These are phyloP conservation scores for Dichotomocladium elegans DNA, from an alignment of 371 early-diverging fungal genomes.

Conservation along the genomic window DNA sequence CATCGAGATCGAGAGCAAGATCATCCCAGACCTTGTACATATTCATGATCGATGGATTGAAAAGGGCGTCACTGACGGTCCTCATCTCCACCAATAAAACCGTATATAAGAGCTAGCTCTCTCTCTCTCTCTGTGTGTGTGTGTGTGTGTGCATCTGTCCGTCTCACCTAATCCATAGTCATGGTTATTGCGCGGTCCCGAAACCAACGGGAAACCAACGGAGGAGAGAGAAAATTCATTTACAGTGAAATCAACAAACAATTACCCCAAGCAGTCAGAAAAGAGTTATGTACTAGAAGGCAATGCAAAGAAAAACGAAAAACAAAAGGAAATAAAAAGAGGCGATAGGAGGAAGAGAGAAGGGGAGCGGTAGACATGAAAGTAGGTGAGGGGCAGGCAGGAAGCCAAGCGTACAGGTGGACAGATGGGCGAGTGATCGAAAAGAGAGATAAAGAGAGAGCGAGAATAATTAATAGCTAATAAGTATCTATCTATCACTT, in stretches of 20 bases:
- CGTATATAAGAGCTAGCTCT: neutral
- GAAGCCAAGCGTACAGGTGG: neutral
- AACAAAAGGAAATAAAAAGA: neutral
- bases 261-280: neutral
- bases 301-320: neutral
- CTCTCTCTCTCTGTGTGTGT: no score
- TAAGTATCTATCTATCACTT: slow-evolving; percentile 1
- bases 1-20: slow-evolving; percentile 83
- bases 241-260: neutral
- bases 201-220: neutral
- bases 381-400: neutral
- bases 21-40: slow-evolving; percentile 74
- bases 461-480: neutral
- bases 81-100: neutral
- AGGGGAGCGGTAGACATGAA: neutral
- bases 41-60: slow-evolving; percentile 65
- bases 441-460: neutral
- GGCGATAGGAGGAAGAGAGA: neutral
- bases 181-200: no score
- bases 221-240: neutral
- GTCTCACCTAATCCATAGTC: no score
- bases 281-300: slow-evolving; percentile 3
- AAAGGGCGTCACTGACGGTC: slow-evolving; percentile 24
- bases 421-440: neutral
- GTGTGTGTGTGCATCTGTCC: no score